Evolutionary conservation across 2,329 filamentous ascomycete species (phyloP).

Genomic region (Aspergillus fischeri): DNA sequence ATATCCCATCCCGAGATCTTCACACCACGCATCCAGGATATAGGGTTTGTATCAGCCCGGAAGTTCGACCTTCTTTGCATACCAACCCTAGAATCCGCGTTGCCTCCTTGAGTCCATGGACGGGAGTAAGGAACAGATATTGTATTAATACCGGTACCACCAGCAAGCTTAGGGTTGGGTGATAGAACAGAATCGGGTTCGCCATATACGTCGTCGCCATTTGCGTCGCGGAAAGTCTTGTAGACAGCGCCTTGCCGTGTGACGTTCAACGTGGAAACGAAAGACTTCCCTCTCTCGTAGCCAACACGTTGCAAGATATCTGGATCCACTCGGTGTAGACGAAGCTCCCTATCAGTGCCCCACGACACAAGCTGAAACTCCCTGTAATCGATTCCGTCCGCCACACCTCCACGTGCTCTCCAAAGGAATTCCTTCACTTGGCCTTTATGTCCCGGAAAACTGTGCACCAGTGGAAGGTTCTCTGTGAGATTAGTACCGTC

Average conservation of each 20-base stretch:
- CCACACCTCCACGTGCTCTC: constrained; percentile 68
- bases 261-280: constrained; percentile 62
- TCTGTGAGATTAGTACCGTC: constrained; percentile 36
- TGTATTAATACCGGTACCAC: constrained; percentile 44
- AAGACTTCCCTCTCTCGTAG: constrained; percentile 64
- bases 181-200: constrained; percentile 37
- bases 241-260: constrained; percentile 83
- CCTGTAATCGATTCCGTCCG: constrained; percentile 70
- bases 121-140: constrained; percentile 52
- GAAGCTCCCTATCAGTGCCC: constrained; percentile 80
- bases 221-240: constrained; percentile 75
- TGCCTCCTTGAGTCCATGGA: constrained; percentile 41
- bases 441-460: constrained; percentile 53
- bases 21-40: constrained; percentile 63
- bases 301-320: constrained; percentile 65
- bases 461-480: constrained; percentile 44
- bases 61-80: constrained; percentile 46
- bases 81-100: constrained; percentile 45
- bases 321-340: constrained; percentile 68
- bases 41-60: constrained; percentile 53
- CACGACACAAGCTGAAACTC: constrained; percentile 93
- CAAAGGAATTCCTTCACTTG: constrained; percentile 89
- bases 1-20: constrained; percentile 54
- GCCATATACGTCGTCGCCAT: constrained; percentile 55
- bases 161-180: constrained; percentile 13